These are phyloP conservation scores for Sphaerulina musiva DNA, from an alignment of 2,329 filamentous ascomycete genomes.

Conservation along the genomic window DNA sequence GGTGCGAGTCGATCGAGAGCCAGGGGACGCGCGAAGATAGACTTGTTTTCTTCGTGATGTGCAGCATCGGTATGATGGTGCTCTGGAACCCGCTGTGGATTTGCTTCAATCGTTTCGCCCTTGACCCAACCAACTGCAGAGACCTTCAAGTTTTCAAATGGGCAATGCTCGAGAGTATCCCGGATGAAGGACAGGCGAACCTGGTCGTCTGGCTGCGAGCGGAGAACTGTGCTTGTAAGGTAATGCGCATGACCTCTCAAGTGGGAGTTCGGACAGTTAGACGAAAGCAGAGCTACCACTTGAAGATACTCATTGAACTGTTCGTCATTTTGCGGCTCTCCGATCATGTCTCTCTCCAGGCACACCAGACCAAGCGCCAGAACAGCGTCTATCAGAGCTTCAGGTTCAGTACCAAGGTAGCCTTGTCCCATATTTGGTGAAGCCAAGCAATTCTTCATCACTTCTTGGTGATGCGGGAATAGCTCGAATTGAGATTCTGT, in stretches of 20 bases:
- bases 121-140: constrained; percentile 56
- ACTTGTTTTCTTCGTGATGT: constrained; percentile 15
- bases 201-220: constrained; percentile 48
- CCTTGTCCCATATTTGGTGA: constrained; percentile 30
- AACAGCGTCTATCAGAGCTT: constrained; percentile 50
- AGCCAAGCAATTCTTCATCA: constrained; percentile 49
- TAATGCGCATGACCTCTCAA: constrained; percentile 46
- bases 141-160: constrained; percentile 50
- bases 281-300: constrained; percentile 43
- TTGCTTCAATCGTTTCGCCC: constrained; percentile 50
- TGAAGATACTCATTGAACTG: constrained; percentile 50
- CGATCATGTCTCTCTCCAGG: constrained; percentile 41
- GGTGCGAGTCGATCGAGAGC: constrained; percentile 45
- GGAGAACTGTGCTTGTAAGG: constrained; percentile 44
- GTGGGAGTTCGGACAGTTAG: constrained; percentile 44
- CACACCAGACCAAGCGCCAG: constrained; percentile 48
- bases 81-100: constrained; percentile 22
- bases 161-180: constrained; percentile 50
- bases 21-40: constrained; percentile 45
- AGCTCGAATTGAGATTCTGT: constrained; percentile 36
- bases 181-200: constrained; percentile 50
- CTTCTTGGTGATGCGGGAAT: constrained; percentile 48
- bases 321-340: constrained; percentile 44
- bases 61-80: constrained; percentile 4
- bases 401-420: constrained; percentile 42